Evolutionary conservation across 163 green algal genomes (phyloP).

Genomic region (Scenedesmus sp.): DNA sequence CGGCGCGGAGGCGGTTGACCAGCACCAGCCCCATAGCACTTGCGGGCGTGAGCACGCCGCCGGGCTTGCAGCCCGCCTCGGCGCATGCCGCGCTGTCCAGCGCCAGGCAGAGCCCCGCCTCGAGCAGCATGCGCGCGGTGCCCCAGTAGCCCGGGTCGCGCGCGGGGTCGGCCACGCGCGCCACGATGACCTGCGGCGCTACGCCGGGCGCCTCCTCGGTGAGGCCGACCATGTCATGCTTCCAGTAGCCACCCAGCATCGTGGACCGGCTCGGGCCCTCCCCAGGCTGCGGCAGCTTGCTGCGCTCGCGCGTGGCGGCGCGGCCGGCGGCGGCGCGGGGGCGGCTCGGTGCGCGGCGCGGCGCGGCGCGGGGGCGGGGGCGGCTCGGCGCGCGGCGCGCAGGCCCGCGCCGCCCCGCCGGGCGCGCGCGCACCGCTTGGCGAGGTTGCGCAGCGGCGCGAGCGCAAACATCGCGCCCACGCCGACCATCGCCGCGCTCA

Average conservation of each 20-base stretch:
- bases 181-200: slow-evolving; percentile 28
- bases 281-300: slow-evolving; percentile 57
- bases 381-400: too few species aligned
- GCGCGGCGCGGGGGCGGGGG: too few species aligned
- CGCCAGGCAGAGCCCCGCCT: slow-evolving; percentile 79
- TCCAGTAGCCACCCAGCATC: slow-evolving; percentile 54
- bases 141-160: slow-evolving; percentile 65
- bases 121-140: slow-evolving; percentile 82
- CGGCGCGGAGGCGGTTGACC: slow-evolving; percentile 68
- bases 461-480: slow-evolving; percentile 38
- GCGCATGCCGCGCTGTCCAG: slow-evolving; percentile 60
- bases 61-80: slow-evolving; percentile 39
- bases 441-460: slow-evolving; percentile 33
- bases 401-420: background rate
- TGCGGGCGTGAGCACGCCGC: slow-evolving; percentile 80
- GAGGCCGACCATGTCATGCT: slow-evolving; percentile 50
- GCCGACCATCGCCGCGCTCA: slow-evolving; percentile 22
- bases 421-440: slow-evolving; percentile 13
- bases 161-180: background rate
- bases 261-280: slow-evolving; percentile 50
- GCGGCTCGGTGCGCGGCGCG: too few species aligned
- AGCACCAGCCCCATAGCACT: slow-evolving; percentile 74
- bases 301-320: too few species aligned
- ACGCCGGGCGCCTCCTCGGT: slow-evolving; percentile 50
- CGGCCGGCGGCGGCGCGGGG: too few species aligned